Base-by-base conservation (phyloP, 495 filamentous ascomycete species). In the Polyplosphaeria fusca region DNA sequence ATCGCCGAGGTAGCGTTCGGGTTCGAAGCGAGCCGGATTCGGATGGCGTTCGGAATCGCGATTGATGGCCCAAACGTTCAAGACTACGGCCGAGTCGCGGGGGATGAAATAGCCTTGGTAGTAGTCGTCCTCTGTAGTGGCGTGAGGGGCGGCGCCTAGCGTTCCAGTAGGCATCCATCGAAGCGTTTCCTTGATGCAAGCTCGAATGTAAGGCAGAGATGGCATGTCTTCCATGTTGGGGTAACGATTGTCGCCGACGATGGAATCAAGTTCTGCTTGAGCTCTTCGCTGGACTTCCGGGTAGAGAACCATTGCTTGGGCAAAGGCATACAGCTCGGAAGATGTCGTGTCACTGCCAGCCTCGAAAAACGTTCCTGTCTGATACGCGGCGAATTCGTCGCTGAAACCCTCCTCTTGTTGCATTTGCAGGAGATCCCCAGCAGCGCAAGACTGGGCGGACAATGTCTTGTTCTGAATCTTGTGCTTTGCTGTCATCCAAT, bases 371-470 rank as follows among this genome's bases (percentile, higher is more conserved):
- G 26, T 24, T 5, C 48, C 48, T 3, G 38, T 13, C 0, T 76
- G 70, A 60, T 76, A 77, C 4, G 62, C 63, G 4, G 71, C 74
- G 35, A 71, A 66, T 22, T 68, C 69, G 56, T 78, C 75, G n/a
- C 49, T 52, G 73, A 75, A 24, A 63, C 68, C 14, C 30, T 35
- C 30, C 14, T 35, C 7, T 14, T 35, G 30, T 35, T 35, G 30
- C 7, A 14, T 14, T 14, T 35, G 7, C 7, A 35, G 7, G 30
- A 35, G 7, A 35, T 7, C 30, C 14, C 30, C 30, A 14, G 7
- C 7, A 7, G 30, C 14, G 14, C 30, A 35, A 14, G 30, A 35
- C 7, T 35, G 7, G 14, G 14, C 14, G 7, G 30, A 14, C 7
- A 35, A 7, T 14, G 30, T 14, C 30, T 35, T 35, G 30, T 35